These are phyloP conservation scores for Pseudomonodictys pantanalensis DNA, from an alignment of 495 filamentous ascomycete genomes.

Conservation along the genomic window DNA sequence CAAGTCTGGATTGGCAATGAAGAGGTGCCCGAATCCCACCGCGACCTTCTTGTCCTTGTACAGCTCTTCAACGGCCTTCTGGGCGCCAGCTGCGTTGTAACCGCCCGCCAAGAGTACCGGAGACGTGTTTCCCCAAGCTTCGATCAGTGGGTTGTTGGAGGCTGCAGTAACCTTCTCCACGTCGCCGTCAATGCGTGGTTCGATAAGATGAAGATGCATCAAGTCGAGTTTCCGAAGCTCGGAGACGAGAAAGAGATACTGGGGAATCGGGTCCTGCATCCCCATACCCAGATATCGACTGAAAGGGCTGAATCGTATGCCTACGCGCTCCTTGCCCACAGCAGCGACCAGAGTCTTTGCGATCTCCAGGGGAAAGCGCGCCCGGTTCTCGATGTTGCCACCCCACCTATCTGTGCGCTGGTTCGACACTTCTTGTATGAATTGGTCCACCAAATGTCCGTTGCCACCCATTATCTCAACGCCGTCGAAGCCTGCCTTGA, in stretches of 20 bases:
- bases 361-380: conserved; percentile 64
- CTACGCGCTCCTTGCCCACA: conserved; percentile 61
- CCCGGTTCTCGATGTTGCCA: conserved; percentile 69
- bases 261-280: conserved; percentile 61
- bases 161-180: no score
- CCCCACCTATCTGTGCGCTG: conserved; percentile 64
- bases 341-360: conserved; percentile 59
- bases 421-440: conserved; percentile 62
- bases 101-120: no score
- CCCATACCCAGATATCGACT: conserved; percentile 65
- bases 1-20: no score
- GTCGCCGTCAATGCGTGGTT: conserved; percentile 52
- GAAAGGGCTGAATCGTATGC: conserved; percentile 64
- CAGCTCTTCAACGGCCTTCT: no score
- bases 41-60: no score
- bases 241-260: conserved; percentile 59
- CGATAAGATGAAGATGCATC: conserved; percentile 66
- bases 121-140: no score
- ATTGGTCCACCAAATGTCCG: conserved; percentile 75
- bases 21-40: no score
- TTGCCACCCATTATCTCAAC: conserved; percentile 75
- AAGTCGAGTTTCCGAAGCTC: conserved; percentile 55
- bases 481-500: conserved; percentile 71
- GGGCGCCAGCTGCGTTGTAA: no score
- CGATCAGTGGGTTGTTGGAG: no score